Conservation (phyloP, 352 stramenopile species). For the Phytophthora pini region DNA sequence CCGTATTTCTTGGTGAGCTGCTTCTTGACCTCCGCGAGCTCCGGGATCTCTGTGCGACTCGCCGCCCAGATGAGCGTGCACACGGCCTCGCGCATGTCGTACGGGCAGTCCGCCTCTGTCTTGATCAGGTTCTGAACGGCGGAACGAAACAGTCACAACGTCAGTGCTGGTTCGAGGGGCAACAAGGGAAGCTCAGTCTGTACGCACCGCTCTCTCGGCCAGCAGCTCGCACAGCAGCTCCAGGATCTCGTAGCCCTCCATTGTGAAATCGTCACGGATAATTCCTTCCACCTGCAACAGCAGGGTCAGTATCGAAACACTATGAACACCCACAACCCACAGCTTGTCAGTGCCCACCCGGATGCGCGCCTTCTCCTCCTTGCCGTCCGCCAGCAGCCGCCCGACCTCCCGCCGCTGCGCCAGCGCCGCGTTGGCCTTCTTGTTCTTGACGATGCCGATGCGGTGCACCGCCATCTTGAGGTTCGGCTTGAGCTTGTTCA, state of each 20-base stretch:
- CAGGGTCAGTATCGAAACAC: neutral
- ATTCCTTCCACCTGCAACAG: conserved; percentile 88
- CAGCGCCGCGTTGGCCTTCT: conserved; percentile 87
- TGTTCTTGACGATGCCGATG: conserved; percentile 93
- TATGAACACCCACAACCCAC: neutral
- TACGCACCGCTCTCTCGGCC: conserved; percentile 86
- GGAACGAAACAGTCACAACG: conserved; percentile 1
- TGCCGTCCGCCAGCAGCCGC: conserved; percentile 81
- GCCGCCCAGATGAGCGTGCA: conserved; percentile 95
- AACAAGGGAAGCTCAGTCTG: conserved; percentile 1
- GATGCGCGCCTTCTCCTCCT: conserved; percentile 96
- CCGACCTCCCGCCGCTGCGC: conserved; percentile 81
- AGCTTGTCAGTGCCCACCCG: conserved; percentile 61
- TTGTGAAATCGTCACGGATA: conserved; percentile 96
- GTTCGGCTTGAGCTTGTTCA: conserved; percentile 93
- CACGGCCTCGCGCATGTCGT: conserved; percentile 93
- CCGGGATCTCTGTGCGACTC: conserved; percentile 92
- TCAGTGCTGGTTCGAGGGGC: conserved; percentile 2
- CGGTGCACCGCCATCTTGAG: conserved; percentile 94
- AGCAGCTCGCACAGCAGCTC: conserved; percentile 94
- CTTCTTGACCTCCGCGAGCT: conserved; percentile 92
- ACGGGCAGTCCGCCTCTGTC: conserved; percentile 91
- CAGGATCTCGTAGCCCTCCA: conserved; percentile 97
- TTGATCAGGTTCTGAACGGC: conserved; percentile 85
- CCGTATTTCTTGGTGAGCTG: conserved; percentile 91